These are phyloP conservation scores for Candida cerambycidarum DNA, from an alignment of 805 yeast species.

Conservation along the genomic window DNA sequence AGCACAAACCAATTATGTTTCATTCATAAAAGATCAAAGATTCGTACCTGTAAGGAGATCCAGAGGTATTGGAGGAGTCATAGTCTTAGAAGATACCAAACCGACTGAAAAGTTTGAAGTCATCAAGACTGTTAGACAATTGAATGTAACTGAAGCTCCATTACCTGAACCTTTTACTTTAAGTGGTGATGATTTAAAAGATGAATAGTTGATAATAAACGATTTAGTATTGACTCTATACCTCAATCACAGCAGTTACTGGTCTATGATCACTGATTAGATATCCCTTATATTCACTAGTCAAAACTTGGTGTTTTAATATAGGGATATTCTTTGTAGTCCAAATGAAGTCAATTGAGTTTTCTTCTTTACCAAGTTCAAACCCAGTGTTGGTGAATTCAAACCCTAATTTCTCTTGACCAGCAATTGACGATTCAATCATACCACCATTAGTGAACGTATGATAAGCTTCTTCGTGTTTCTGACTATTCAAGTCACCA, in stretches of 20 bases:
- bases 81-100: conserved; percentile 63
- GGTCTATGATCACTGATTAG: conserved; percentile 41
- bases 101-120: conserved; percentile 61
- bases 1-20: conserved; percentile 76
- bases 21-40: conserved; percentile 72
- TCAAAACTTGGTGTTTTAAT: conserved; percentile 18
- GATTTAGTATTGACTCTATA: not conserved
- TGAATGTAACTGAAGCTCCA: conserved; percentile 71
- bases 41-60: conserved; percentile 81
- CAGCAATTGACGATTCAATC: conserved; percentile 19
- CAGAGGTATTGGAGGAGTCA: conserved; percentile 67
- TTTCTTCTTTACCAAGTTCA: conserved; percentile 20
- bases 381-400: conserved; percentile 39
- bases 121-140: conserved; percentile 83
- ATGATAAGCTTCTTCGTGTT: conserved; percentile 32
- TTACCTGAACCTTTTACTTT: conserved; percentile 69
- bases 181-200: conserved; percentile 53
- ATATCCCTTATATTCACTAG: conserved; percentile 30
- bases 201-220: conserved; percentile 18
- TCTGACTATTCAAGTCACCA: conserved; percentile 40
- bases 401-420: conserved; percentile 40
- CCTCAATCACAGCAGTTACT: conserved; percentile 19
- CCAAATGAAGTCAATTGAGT: conserved; percentile 46
- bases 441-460: conserved; percentile 26
- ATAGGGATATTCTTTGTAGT: conserved; percentile 19